Conservation (phyloP, 768 basidiomycete species). For the Pleurotus sapidus region DNA sequence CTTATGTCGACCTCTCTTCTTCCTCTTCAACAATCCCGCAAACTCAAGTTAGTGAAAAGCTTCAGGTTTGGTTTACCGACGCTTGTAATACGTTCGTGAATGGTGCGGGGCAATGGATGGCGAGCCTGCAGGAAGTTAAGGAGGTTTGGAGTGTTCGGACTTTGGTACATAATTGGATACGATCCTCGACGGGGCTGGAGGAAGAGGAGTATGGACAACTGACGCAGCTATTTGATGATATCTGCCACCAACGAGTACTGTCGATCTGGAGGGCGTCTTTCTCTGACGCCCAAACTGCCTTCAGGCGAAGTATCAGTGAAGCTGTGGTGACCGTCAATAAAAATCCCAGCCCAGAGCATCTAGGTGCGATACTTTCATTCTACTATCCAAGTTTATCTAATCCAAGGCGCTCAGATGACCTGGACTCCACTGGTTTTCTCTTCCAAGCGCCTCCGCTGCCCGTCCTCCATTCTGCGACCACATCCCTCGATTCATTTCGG, state of each 20-base stretch:
- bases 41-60: constrained; percentile 37
- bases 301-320: constrained; percentile 38
- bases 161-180: constrained; percentile 46
- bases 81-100: constrained; percentile 42
- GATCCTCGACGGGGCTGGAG: constrained; percentile 37
- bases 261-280: constrained; percentile 59
- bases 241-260: constrained; percentile 51
- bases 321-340: constrained; percentile 32
- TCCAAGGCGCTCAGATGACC: constrained; percentile 31
- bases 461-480: constrained; percentile 33
- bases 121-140: constrained; percentile 51
- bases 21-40: constrained; percentile 49
- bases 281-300: constrained; percentile 37
- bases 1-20: constrained; percentile 75
- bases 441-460: constrained; percentile 54
- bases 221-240: constrained; percentile 44
- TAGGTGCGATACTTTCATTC: constrained; percentile 16
- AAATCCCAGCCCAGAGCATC: constrained; percentile 20
- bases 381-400: constrained; percentile 4
- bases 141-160: constrained; percentile 73
- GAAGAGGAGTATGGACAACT: constrained; percentile 44
- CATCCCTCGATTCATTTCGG: constrained; percentile 42
- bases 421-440: constrained; percentile 49
- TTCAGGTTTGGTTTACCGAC: constrained; percentile 64
- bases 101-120: constrained; percentile 55